These are phyloP conservation scores for Apiospora phragmitis DNA, from an alignment of 2,329 filamentous ascomycete species.

Conservation along the genomic window DNA sequence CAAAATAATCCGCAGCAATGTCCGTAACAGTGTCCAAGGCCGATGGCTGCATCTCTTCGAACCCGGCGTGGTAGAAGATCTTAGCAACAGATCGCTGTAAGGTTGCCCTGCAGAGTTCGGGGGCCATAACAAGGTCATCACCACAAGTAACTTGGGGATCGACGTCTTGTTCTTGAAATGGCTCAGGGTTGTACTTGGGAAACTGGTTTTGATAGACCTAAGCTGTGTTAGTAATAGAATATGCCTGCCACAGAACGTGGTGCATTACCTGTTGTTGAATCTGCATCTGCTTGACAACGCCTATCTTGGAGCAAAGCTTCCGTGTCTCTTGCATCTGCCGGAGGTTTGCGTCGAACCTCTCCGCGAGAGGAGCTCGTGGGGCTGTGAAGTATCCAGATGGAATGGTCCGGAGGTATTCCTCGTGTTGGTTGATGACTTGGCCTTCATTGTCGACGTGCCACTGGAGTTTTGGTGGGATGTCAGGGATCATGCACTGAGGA, in stretches of 20 bases:
- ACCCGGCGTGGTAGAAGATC: slow-evolving; percentile 93
- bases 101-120: slow-evolving; percentile 78
- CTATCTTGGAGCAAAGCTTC: slow-evolving; percentile 94
- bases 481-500: slow-evolving; percentile 79
- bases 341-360: slow-evolving; percentile 87
- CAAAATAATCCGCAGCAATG: slow-evolving; percentile 85
- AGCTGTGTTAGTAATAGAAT: slow-evolving; percentile 27
- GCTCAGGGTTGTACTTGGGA: slow-evolving; percentile 89
- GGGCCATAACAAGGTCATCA: slow-evolving; percentile 83
- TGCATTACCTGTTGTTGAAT: slow-evolving; percentile 80
- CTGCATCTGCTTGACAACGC: slow-evolving; percentile 99
- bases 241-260: not conserved
- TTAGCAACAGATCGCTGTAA: slow-evolving; percentile 90
- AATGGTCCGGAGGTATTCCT: slow-evolving; percentile 79
- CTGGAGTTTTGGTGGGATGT: slow-evolving; percentile 73
- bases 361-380: slow-evolving; percentile 71
- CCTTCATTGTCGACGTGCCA: slow-evolving; percentile 92
- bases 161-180: slow-evolving; percentile 84
- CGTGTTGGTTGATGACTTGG: slow-evolving; percentile 82
- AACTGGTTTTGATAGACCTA: slow-evolving; percentile 98
- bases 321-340: slow-evolving; percentile 94
- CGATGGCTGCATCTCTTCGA: slow-evolving; percentile 95
- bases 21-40: slow-evolving; percentile 89
- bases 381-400: slow-evolving; percentile 74
- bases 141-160: slow-evolving; percentile 89